Evolutionary conservation across 352 stramenopile species (phyloP), one percentile per base, ranked within the genome.

Genomic region (Globisporangium nodosum): DNA sequence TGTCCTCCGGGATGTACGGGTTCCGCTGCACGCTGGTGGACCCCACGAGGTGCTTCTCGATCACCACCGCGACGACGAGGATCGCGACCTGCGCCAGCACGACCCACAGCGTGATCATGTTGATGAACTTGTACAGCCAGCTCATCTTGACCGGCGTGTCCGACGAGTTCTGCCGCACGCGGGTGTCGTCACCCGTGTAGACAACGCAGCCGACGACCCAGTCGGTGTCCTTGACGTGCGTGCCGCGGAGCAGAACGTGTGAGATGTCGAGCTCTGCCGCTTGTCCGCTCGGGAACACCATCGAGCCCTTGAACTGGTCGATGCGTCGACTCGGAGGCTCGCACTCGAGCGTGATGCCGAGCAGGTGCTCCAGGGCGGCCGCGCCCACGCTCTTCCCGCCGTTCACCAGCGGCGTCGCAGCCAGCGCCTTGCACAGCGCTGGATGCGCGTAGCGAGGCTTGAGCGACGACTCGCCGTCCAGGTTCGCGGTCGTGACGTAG

Each of bases 381-480:
- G 39, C 5, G n/a, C 52, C 63, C 16, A 69, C 37, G 1, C 64
- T 49, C 27, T 71, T 62, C 6, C 76, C 74, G 27, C 77, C 62
- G 5, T 42, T 33, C 2, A 65, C 63, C 21, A 83, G 71, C 18
- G 64, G 67, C 0, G 50, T 43, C 20, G 53, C 27, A 40, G 68
- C 70, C 11, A 65, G 27, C 4, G 54, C 21, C 24, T 55, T 55
- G 47, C 66, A 74, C 3, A 88, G 49, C 5, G 76, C 60, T 20
- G 66, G 54, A 11, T 74, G 76, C n/a, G 85, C 78, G 46, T 87
- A 79, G 0, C 84, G 71, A 0, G 82, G 74, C 62, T 97, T 97
- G 30, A 97, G 63, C 16, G 92, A 94, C 8, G 88, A 96, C 59
- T 97, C 88, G 3, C 88, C 88, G 57, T 96, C 88, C 12, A 97